Evolutionary conservation across 2,329 filamentous ascomycete genomes (phyloP), one percentile per base, ranked within the genome.

Genomic region (Huntiella abstrusa): DNA sequence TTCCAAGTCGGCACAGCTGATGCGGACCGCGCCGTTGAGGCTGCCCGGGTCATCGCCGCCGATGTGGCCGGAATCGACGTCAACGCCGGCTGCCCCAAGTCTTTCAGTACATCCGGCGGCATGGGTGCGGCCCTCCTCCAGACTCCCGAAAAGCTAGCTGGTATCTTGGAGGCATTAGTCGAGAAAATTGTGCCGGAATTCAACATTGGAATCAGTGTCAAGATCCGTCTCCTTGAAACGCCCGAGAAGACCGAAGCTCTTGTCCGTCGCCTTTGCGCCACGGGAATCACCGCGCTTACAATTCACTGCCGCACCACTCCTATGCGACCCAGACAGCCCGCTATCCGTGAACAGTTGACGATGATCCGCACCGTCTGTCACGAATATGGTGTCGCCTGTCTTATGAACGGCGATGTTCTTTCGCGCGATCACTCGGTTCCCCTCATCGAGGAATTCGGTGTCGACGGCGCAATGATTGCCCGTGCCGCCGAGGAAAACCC

Each of bases 71-170:
- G 91, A 50, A 95, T 98, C 54, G 91, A 96, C 60, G 81, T 98
- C 51, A 98, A 98, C 60, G 86, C 91, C 0, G 91, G 91, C n/a
- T 98, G 91, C 58, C 91, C 91, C 1, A 98, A 98, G 62, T 83
- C 88, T 0, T 98, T 98, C 62, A 93, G 83, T 57, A 94, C 88
- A 2, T 74, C 73, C 52, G 86, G 86, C 50, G 91, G 91, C 42
- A 98, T 98, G 91, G 91, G 91, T 42, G 91, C 91, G 0, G 88
- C 87, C 1, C 71, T 98, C 15, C 71, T 98, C 12, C 75, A 75
- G 54, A 88, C 81, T 0, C 88, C 91, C 0, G 87, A 96, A 53
- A 77, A 74, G 55, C 72, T 98, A 1, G 81, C 78, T 54, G 71
- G 78, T 0, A 98, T 98, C 52, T 69, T 98, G 5, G 77, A 81